Conservation (phyloP, 805 yeast genomes). For the Wickerhamiella allomyrinae region DNA sequence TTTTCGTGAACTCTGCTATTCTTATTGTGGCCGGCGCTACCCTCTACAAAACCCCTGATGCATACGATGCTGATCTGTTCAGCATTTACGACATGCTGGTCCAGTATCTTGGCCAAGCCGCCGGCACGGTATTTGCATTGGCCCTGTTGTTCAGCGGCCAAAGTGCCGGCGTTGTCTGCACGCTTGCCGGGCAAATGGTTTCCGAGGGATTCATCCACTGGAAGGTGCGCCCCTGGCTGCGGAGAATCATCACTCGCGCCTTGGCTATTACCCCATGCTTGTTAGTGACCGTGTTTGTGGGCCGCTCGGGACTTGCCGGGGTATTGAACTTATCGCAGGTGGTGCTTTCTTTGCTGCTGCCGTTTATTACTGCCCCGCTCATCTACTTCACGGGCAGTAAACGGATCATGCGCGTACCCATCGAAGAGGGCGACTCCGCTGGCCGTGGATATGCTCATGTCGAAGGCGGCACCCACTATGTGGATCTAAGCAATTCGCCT, state of each 20-base stretch:
- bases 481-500: constrained; percentile 60
- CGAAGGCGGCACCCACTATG: constrained; percentile 24
- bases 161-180: constrained; percentile 88
- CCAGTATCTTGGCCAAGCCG: constrained; percentile 62
- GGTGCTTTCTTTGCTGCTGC: constrained; percentile 62
- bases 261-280: constrained; percentile 78
- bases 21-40: constrained; percentile 87
- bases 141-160: constrained; percentile 88
- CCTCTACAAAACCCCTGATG: constrained; percentile 44
- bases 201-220: constrained; percentile 78
- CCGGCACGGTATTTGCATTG: constrained; percentile 77
- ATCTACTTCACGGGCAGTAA: constrained; percentile 65
- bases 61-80: constrained; percentile 67
- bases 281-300: constrained; percentile 53
- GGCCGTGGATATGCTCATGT: constrained; percentile 21
- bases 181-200: constrained; percentile 87
- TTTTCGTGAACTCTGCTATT: constrained; percentile 86
- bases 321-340: constrained; percentile 76
- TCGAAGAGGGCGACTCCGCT: constrained; percentile 22
- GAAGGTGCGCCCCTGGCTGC: constrained; percentile 67
- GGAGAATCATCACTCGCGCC: constrained; percentile 67
- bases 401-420: constrained; percentile 41
- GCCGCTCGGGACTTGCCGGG: constrained; percentile 61
- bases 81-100: constrained; percentile 63
- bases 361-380: constrained; percentile 79